These are phyloP conservation scores for Aspergillus sclerotiicarbonarius DNA, from an alignment of 495 filamentous ascomycete species.

Conservation along the genomic window DNA sequence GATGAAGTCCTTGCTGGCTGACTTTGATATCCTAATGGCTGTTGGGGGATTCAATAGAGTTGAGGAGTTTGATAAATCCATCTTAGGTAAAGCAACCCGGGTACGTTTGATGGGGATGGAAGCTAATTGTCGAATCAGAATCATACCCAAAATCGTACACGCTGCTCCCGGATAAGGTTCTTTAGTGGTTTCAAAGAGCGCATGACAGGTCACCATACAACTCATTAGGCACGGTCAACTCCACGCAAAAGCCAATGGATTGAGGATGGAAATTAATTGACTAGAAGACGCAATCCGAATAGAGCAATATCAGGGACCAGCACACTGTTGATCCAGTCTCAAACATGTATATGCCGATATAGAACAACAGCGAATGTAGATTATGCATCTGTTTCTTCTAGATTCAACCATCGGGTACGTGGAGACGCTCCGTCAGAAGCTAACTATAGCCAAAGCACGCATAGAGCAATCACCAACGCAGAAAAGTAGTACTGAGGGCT, in stretches of 20 bases:
- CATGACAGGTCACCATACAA: no score
- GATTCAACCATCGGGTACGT: background rate
- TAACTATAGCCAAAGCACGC: conserved; percentile 4
- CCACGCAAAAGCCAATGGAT: background rate
- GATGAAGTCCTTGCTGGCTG: conserved; percentile 57
- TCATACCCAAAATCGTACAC: conserved; percentile 43
- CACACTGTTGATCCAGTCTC: background rate
- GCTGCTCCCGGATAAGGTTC: conserved; percentile 39
- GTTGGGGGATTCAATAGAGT: conserved; percentile 59
- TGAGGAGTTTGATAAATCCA: conserved; percentile 46
- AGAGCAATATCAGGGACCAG: background rate
- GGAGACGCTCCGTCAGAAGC: background rate
- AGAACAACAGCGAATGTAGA: background rate
- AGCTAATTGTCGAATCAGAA: conserved; percentile 26
- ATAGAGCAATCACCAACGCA: conserved; percentile 2
- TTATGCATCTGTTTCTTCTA: background rate
- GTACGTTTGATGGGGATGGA: background rate
- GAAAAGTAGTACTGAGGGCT: background rate
- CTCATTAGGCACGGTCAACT: no score
- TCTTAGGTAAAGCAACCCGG: conserved; percentile 29
- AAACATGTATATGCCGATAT: background rate
- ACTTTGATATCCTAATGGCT: conserved; percentile 66
- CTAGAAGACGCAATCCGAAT: background rate
- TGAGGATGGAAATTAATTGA: background rate
- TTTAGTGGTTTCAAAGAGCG: conserved; percentile 11